A percentile compares a stretch with the other conserved stretches of the same genome.
These are phyloP conservation scores for Leucocoprinus leucothites DNA, from an alignment of 768 basidiomycete genomes.

Conservation along the genomic window DNA sequence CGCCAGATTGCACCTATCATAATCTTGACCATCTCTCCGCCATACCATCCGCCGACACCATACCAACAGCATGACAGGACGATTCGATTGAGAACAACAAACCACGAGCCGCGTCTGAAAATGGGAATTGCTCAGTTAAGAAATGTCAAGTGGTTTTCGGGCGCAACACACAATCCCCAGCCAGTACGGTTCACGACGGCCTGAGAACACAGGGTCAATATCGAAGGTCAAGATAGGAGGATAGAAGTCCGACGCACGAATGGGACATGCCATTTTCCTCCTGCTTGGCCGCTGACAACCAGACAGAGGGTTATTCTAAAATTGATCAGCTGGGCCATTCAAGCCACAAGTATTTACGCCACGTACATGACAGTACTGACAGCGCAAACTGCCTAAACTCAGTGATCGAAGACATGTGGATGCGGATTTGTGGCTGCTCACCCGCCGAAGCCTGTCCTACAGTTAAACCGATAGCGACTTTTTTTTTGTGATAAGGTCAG, in stretches of 20 bases:
- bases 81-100: constrained; percentile 24
- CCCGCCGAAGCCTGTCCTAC: constrained; percentile 25
- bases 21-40: constrained; percentile 28
- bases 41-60: constrained; percentile 28
- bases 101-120: constrained; percentile 27
- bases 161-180: constrained; percentile 22
- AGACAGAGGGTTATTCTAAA: constrained; percentile 24
- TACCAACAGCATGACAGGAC: constrained; percentile 31
- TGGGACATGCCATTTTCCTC: constrained; percentile 30
- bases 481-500: not conserved
- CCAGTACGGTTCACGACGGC: constrained; percentile 24
- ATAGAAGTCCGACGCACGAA: constrained; percentile 21
- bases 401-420: no score
- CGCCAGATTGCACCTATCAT: constrained; percentile 31
- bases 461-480: constrained; percentile 26
- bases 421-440: constrained; percentile 4
- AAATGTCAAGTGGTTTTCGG: not conserved
- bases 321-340: no score
- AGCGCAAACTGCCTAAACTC: not conserved
- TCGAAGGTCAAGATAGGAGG: not conserved
- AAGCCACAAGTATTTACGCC: not conserved
- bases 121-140: not conserved
- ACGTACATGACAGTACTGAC: not conserved
- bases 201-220: no score
- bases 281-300: constrained; percentile 25